Evolutionary conservation across 208 protist genomes (phyloP), one percentile per base, ranked within the genome.

Genomic region (Acanthamoeba castellanii): DNA sequence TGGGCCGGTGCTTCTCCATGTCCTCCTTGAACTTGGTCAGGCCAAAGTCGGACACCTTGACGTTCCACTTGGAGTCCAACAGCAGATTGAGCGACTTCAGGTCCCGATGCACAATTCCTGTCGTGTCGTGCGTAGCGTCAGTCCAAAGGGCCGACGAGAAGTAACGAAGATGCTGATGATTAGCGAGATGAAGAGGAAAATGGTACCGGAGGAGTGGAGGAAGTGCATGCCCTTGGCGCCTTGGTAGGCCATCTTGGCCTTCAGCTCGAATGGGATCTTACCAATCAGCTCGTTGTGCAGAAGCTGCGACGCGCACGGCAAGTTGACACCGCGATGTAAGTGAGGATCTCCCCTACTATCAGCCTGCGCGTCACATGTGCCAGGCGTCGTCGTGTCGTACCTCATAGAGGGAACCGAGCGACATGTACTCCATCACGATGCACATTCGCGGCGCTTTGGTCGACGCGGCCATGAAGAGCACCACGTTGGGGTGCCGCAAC

Each of bases 181-280:
- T 42, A 42, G 37, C 3, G 37, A 42, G 1, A 42, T 42, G 37
- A 42, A 42, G 37, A 42, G 37, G 37, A 42, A 3, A 42, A 42
- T 42, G 37, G 37, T 64, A 45, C 68, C 74, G 27, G 82, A 89
- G 14, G 47, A 66, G 55, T 89, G 82, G 50, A 89, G 52, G 25
- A 68, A 89, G 52, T 89, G 47, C 82, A 89, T 89, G 45, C 82
- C 82, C 55, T 37, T n/a, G 82, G 82, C 42, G 42, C 30, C 82
- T 30, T 89, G 82, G 52, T n/a, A 68, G 52, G 82, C 82, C 82
- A 89, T 89, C 50, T 89, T 89, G n/a, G 37, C 30, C 82, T 89
- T 89, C 18, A 50, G 37, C 74, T 42, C 25, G 37, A 82, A 82
- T 13, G 74, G 74, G 9, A 82, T 78, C 32, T 78, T 37, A 4